phyloP scores from a whole-genome alignment of 2,329 filamentous ascomycete genomes.

The Phialophora chinensis region DNA sequence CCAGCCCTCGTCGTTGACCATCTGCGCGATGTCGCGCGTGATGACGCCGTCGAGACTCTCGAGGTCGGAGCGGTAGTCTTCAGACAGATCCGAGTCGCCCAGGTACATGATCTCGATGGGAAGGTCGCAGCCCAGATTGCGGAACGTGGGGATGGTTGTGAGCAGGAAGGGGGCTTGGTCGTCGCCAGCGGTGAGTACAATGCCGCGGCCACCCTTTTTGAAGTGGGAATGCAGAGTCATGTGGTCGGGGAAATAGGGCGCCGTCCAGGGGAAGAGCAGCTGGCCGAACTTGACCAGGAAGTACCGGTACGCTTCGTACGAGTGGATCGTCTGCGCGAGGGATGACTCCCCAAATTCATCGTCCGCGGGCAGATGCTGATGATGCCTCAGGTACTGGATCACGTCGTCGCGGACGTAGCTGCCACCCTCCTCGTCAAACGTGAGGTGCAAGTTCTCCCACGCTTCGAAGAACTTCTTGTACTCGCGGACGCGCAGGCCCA shows the following conservation, averaged over 20 bases:
- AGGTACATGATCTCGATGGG: constrained; percentile 44
- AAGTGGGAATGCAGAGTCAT: constrained; percentile 53
- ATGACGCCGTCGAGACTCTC: constrained; percentile 53
- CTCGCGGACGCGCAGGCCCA: constrained; percentile 49
- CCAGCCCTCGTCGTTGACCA: constrained; percentile 55
- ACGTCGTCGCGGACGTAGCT: constrained; percentile 51
- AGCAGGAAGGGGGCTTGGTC: constrained; percentile 52
- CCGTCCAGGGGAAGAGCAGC: constrained; percentile 45
- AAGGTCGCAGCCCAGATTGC: constrained; percentile 39
- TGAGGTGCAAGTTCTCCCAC: constrained; percentile 46
- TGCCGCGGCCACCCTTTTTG: constrained; percentile 51
- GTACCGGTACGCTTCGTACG: constrained; percentile 52
- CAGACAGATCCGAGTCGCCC: constrained; percentile 53
- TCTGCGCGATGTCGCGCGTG: constrained; percentile 53
- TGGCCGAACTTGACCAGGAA: constrained; percentile 49
- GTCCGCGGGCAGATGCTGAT: constrained; percentile 32
- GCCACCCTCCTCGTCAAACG: constrained; percentile 43
- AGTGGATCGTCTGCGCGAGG: constrained; percentile 46
- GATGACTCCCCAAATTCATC: constrained; percentile 33
- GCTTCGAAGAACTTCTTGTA: constrained; percentile 50
- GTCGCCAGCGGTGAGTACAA: constrained; percentile 55
- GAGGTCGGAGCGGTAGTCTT: constrained; percentile 50
- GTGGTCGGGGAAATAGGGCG: constrained; percentile 53
- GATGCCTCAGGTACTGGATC: constrained; percentile 47
- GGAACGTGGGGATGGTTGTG: constrained; percentile 48